Evolutionary conservation across 1,284 basidiomycete genomes (phyloP), one percentile per base, ranked within the genome.

Genomic region (Ustilago shanxiensis): DNA sequence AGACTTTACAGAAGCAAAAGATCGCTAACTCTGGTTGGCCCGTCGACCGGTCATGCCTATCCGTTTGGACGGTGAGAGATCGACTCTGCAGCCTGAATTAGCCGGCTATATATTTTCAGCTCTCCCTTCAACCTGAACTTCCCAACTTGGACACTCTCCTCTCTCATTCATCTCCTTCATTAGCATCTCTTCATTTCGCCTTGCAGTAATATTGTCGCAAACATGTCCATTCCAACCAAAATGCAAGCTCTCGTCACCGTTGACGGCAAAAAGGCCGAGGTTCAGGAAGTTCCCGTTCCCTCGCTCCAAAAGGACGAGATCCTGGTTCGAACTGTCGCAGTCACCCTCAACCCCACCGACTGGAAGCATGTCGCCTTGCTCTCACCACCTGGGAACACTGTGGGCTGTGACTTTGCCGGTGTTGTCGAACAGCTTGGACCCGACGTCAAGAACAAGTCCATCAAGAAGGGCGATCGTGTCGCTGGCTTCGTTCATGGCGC

Each of bases 381-480:
- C 24, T 61, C 77, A 4, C 86, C 78, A 76, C 79, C 84, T 10
- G 84, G 84, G 47, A 86, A 87, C 9, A 84, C 89, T 8, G 83
- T 90, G 11, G 91, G 91, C 6, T 88, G 86, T 20, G 91, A 92
- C 77, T 88, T 88, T 52, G 88, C 89, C 31, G 91, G 91, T 13
- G 86, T 88, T 3, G 88, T 92, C 24, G 88, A 88, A 24, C 87
- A 88, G 54, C 82, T 91, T 39, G 91, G 72, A 1, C 63, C 71
- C 26, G 39, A 68, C 13, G 71, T 68, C 31, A 60, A 70, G 39
- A 64, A 86, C 39, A 88, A 55, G 11, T 54, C 60, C n/a, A 60
- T 91, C 79, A 84, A 87, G 52, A 88, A 89, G 39, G 91, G 91
- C 2, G 90, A 92, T 79, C 87, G 88, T 80, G 89, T 92, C 14